phyloP scores from a whole-genome alignment of 2,329 filamentous ascomycete genomes.

The Fusarium siculi region DNA sequence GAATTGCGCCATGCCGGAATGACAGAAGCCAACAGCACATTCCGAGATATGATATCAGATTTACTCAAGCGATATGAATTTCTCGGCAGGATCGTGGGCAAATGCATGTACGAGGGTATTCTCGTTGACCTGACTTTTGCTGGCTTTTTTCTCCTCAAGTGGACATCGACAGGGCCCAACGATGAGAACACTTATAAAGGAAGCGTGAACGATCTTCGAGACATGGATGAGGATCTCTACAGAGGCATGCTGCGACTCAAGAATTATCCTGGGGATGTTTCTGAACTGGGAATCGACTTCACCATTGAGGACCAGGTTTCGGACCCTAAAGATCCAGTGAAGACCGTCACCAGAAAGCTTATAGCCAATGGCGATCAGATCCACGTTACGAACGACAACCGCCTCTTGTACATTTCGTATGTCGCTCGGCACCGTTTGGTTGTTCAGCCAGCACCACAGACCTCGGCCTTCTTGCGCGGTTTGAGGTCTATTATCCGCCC shows the following conservation, averaged over 20 bases:
- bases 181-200: conserved; percentile 82
- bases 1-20: conserved; percentile 63
- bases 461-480: conserved; percentile 86
- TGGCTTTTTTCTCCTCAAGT: conserved; percentile 95
- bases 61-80: conserved; percentile 87
- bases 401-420: conserved; percentile 92
- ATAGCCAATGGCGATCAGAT: conserved; percentile 80
- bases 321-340: conserved; percentile 57
- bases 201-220: conserved; percentile 93
- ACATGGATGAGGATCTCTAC: conserved; percentile 91
- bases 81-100: conserved; percentile 89
- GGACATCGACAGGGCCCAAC: conserved; percentile 76
- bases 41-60: conserved; percentile 66
- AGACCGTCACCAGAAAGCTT: conserved; percentile 78
- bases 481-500: conserved; percentile 90
- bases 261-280: conserved; percentile 83
- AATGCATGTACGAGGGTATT: conserved; percentile 97
- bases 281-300: conserved; percentile 80
- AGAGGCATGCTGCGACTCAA: conserved; percentile 86
- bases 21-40: conserved; percentile 64
- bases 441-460: conserved; percentile 82
- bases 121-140: conserved; percentile 93
- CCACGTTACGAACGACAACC: conserved; percentile 89
- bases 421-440: conserved; percentile 89
- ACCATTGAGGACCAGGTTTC: conserved; percentile 80